Conservation (phyloP, 129 eudicot genomes). For the Dittrichia graveolens region DNA sequence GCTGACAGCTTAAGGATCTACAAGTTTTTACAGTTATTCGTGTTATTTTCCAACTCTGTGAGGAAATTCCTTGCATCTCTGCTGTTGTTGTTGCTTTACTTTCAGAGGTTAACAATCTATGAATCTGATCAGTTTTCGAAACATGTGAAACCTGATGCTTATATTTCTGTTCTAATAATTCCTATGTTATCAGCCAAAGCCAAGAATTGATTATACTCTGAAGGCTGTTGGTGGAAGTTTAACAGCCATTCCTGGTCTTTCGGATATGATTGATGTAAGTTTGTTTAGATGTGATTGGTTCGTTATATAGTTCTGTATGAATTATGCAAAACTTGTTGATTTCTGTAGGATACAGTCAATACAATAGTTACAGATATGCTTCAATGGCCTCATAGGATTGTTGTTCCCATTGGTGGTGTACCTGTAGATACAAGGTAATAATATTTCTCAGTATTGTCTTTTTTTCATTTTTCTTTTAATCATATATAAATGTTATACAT, state of each 20-base stretch:
- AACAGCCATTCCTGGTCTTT: conserved; percentile 94
- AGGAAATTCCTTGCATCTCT: conserved; percentile 98
- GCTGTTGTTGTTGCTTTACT: conserved; percentile 97
- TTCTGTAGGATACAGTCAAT: conserved; percentile 75
- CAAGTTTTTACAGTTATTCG: conserved; percentile 91
- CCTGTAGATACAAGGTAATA: conserved; percentile 79
- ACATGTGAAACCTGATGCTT: neutral
- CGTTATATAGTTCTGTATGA: neutral
- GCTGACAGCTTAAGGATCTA: conserved; percentile 85
- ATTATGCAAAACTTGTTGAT: conserved; percentile 2
- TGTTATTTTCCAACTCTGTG: conserved; percentile 88
- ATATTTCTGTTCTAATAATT: conserved; percentile 5
- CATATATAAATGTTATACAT: neutral
- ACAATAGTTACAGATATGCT: conserved; percentile 89
- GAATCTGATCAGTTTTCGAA: neutral
- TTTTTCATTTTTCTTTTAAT: neutral
- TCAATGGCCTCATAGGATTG: conserved; percentile 99
- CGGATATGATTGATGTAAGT: conserved; percentile 97
- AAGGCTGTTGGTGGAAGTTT: conserved; percentile 99
- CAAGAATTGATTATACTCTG: conserved; percentile 87
- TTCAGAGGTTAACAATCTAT: conserved; percentile 59
- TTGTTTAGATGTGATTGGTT: conserved; percentile 17
- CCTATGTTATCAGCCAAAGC: conserved; percentile 72
- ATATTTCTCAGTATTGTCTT: neutral
- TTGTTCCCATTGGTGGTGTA: conserved; percentile 88